Evolutionary conservation across 75 land plant genomes (phyloP), one percentile per base, ranked within the genome.

Genomic region (Ceratopteris richardii): DNA sequence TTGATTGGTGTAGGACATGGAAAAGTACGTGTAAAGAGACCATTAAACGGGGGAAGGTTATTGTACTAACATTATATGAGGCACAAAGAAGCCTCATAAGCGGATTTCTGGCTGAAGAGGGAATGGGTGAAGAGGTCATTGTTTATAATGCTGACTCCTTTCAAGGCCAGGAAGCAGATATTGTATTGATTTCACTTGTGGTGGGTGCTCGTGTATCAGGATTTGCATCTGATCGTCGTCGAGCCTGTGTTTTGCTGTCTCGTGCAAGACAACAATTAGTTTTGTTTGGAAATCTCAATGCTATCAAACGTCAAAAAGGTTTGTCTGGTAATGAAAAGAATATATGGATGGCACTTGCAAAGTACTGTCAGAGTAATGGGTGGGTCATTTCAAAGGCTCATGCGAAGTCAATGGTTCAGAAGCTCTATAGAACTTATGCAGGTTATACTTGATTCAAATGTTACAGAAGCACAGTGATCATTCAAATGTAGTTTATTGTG

Each of bases 51-150:
- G 50, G 50, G 14, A 46, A 46, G 50, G 50, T 46, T 5, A 17
- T 46, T n/a, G 50, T 46, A 21, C 14, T 46, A 17, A 46, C 50
- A 17, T 46, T 46, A 21, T 46, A 46, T 21, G 50, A 46, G 50
- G 50, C 50, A 21, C 50, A 46, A 17, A 46, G 50, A 46, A 46
- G 50, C 50, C 50, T 46, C 4, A 46, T 46, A n/a, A 46, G 50
- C 14, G 50, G 50, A 46, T 5, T 46, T 5, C 14, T 46, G 22
- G 50, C 4, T n/a, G 50, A 46, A 2, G 22, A 46, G 50, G 50
- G 50, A 46, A n/a, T 46, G 22, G 50, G 50, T 5, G 50, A 46
- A n/a, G 50, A 46, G 50, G 22, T 46, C 12, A 21, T n/a, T n/a
- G 50, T 46, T 2, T 46, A 46, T 21, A 46, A 46, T 21, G 50